A percentile compares a stretch with the other conserved stretches of the same genome.
phyloP scores from a whole-genome alignment of 768 basidiomycete genomes.

The Naganishia onofrii region DNA sequence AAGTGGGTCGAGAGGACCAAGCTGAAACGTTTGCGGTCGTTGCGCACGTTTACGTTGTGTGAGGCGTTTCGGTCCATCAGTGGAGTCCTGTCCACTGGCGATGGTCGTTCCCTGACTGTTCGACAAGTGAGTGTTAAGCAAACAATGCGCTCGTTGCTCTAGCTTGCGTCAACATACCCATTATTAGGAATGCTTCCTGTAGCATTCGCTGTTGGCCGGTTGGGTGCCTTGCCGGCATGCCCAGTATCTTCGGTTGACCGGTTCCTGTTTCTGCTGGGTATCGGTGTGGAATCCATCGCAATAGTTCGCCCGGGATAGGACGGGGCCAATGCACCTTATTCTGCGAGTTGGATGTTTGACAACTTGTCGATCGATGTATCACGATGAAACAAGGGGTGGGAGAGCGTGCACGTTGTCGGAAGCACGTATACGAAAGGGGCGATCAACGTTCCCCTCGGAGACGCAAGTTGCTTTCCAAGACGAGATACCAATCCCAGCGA shows the following conservation, averaged over 20 bases:
- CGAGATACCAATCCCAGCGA: no score
- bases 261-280: no score
- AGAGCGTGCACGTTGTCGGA: no score
- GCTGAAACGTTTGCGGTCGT: conserved; percentile 1
- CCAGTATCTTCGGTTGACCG: no score
- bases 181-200: background rate
- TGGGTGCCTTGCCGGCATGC: no score
- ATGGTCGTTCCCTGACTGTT: background rate
- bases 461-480: no score
- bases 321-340: background rate
- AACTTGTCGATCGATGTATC: no score
- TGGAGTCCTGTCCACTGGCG: background rate
- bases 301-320: background rate
- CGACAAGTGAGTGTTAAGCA: background rate
- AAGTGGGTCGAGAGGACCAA: conserved; percentile 1
- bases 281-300: no score
- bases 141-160: background rate
- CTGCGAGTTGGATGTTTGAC: background rate
- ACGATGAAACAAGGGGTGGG: no score
- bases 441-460: no score
- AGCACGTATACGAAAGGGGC: no score
- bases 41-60: background rate
- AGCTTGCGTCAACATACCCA: background rate
- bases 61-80: background rate
- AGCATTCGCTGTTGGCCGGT: background rate